Conservation (phyloP, 768 basidiomycete species). For the Amylocystis lapponica region DNA sequence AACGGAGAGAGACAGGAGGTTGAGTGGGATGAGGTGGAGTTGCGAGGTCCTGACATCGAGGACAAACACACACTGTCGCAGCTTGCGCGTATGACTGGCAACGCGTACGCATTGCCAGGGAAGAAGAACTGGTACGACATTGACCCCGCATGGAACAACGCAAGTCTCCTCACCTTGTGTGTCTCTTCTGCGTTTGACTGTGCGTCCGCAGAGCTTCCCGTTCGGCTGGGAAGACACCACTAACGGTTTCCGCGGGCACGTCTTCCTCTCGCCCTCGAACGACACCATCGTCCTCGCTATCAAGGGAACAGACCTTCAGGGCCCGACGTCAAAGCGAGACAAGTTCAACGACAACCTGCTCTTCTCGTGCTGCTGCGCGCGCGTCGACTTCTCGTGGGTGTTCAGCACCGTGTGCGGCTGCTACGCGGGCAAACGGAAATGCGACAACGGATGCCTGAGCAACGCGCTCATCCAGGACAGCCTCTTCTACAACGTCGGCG, state of each 20-base stretch:
- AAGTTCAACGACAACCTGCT: constrained; percentile 89
- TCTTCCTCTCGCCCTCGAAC: constrained; percentile 76
- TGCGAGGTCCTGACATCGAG: constrained; percentile 71
- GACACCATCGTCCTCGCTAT: constrained; percentile 82
- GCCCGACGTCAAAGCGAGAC: constrained; percentile 85
- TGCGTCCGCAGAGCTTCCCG: constrained; percentile 60
- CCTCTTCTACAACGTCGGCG: constrained; percentile 87
- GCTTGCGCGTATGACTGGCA: constrained; percentile 81
- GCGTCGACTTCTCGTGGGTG: constrained; percentile 82
- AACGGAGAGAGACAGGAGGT: constrained; percentile 44
- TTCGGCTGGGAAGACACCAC: constrained; percentile 66
- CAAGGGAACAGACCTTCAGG: constrained; percentile 83
- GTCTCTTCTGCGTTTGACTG: background rate
- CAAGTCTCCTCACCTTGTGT: constrained; percentile 7
- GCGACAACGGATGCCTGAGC: constrained; percentile 77
- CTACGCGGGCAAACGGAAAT: constrained; percentile 62
- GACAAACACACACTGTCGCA: constrained; percentile 77
- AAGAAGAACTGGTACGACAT: constrained; percentile 78
- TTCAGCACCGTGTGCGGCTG: constrained; percentile 88
- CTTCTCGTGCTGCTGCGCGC: constrained; percentile 92
- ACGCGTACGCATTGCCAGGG: constrained; percentile 79
- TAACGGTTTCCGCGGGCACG: constrained; percentile 86
- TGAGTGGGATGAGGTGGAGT: constrained; percentile 62
- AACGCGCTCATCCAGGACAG: constrained; percentile 82
- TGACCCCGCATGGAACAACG: constrained; percentile 65